Evolutionary conservation across 2,329 filamentous ascomycete genomes (phyloP).

Genomic region (Pyrenophora teres): DNA sequence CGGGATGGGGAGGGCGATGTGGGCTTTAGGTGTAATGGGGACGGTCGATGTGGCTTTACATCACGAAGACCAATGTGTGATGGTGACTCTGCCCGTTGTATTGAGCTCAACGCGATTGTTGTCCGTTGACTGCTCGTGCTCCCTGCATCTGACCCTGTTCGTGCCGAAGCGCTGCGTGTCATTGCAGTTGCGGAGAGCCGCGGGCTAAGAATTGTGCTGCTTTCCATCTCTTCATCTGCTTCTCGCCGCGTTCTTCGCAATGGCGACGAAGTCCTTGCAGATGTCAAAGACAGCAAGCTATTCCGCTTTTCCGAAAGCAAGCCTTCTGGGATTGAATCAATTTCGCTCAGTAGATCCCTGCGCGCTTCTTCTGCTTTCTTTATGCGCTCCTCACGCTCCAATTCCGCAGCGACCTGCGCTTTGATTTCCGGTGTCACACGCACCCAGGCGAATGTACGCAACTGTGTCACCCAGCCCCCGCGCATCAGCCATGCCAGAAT

Average conservation of each 20-base stretch:
- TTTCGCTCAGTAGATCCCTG: constrained; percentile 39
- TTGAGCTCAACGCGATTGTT: constrained; percentile 35
- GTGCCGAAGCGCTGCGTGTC: constrained; percentile 33
- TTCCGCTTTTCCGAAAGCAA: constrained; percentile 40
- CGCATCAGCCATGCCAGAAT: constrained; percentile 94
- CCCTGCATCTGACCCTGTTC: constrained; percentile 41
- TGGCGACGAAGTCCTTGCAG: constrained; percentile 37
- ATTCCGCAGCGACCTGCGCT: constrained; percentile 74
- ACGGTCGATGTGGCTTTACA: constrained; percentile 36
- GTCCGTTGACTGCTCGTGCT: constrained; percentile 45
- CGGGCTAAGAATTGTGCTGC: constrained; percentile 37
- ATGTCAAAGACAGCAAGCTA: constrained; percentile 34
- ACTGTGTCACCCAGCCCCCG: constrained; percentile 89
- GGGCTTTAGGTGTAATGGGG: constrained; percentile 40
- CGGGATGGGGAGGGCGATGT: constrained; percentile 39
- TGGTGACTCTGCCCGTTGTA: constrained; percentile 29
- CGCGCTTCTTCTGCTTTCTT: constrained; percentile 39
- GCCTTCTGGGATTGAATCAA: constrained; percentile 34
- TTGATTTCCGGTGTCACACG: constrained; percentile 82
- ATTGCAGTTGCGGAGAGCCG: constrained; percentile 23
- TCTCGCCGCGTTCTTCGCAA: constrained; percentile 31
- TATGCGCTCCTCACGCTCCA: constrained; percentile 55
- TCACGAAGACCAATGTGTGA: constrained; percentile 26
- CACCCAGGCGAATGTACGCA: constrained; percentile 89
- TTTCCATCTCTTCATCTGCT: constrained; percentile 36